Evolutionary conservation across 2,329 filamentous ascomycete species (phyloP).

Genomic region (Clonostachys solani): DNA sequence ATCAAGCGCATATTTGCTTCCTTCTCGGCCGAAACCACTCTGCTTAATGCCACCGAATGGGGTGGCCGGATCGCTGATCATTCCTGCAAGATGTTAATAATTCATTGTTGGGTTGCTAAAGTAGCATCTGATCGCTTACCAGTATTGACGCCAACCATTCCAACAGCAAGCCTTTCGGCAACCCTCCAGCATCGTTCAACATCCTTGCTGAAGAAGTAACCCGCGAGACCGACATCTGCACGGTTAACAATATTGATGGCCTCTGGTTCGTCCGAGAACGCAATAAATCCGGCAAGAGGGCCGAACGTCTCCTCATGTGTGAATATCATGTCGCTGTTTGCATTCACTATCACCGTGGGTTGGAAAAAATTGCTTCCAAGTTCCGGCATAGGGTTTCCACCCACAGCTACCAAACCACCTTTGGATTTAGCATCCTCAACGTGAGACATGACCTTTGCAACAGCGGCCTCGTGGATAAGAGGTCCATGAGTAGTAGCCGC

Average conservation of each 20-base stretch:
- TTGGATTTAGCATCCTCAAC: slow-evolving; percentile 56
- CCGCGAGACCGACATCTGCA: slow-evolving; percentile 81
- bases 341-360: slow-evolving; percentile 82
- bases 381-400: slow-evolving; percentile 56
- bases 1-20: slow-evolving; percentile 47
- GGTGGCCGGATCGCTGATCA: slow-evolving; percentile 52
- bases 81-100: no score
- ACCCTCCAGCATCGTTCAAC: slow-evolving; percentile 55
- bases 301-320: slow-evolving; percentile 92
- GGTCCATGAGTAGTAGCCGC: slow-evolving; percentile 46
- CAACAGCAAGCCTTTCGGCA: slow-evolving; percentile 70
- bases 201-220: slow-evolving; percentile 81
- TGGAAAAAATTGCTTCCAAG: slow-evolving; percentile 60
- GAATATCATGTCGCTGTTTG: slow-evolving; percentile 81
- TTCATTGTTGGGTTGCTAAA: no score
- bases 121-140: slow-evolving; percentile 58
- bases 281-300: slow-evolving; percentile 84
- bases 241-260: slow-evolving; percentile 80
- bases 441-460: slow-evolving; percentile 52
- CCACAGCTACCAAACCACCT: slow-evolving; percentile 39
- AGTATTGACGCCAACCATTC: slow-evolving; percentile 84
- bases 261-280: slow-evolving; percentile 83
- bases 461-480: slow-evolving; percentile 57
- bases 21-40: slow-evolving; percentile 76
- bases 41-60: slow-evolving; percentile 80